Percentiles rank a stretch among this genome's conserved stretches.
phyloP scores from a whole-genome alignment of 1,139 yeast genomes.

The Geotrichum siamense region DNA sequence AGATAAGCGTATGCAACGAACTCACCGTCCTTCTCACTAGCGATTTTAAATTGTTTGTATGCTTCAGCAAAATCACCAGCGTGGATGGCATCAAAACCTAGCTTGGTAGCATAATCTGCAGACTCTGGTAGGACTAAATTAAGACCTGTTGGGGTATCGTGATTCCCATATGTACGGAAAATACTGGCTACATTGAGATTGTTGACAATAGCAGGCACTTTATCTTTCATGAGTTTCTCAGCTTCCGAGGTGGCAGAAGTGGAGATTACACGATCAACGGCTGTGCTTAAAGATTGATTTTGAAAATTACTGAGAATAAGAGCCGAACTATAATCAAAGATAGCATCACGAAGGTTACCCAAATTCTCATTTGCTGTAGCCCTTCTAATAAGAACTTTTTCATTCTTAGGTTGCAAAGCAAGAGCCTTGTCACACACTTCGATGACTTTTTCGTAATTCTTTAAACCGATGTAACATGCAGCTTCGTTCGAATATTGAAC shows the following conservation, averaged over 20 bases:
- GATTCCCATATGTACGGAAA: constrained; percentile 59
- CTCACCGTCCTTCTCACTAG: constrained; percentile 40
- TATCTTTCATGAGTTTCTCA: constrained; percentile 49
- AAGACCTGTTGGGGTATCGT: constrained; percentile 33
- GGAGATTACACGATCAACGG: constrained; percentile 81
- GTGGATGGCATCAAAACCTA: constrained; percentile 57
- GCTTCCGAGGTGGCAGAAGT: constrained; percentile 32
- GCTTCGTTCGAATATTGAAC: constrained; percentile 90
- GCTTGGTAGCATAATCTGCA: constrained; percentile 56
- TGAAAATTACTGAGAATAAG: constrained; percentile 45
- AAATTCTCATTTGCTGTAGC: constrained; percentile 75
- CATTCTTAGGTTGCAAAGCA: constrained; percentile 76
- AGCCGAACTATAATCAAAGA: constrained; percentile 81
- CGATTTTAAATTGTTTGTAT: constrained; percentile 58
- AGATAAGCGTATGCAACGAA: constrained; percentile 65
- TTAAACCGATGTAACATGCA: constrained; percentile 84
- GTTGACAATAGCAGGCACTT: constrained; percentile 63
- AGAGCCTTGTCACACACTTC: constrained; percentile 85
- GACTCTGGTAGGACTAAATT: constrained; percentile 48
- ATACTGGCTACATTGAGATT: constrained; percentile 80
- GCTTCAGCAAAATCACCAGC: constrained; percentile 70
- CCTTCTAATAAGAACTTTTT: constrained; percentile 72
- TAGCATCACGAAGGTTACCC: constrained; percentile 74
- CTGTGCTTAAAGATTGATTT: constrained; percentile 68
- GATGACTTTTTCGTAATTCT: constrained; percentile 72